Evolutionary conservation across 2,329 filamentous ascomycete genomes (phyloP), one percentile per base, ranked within the genome.

Genomic region (Fusarium tuaranense): DNA sequence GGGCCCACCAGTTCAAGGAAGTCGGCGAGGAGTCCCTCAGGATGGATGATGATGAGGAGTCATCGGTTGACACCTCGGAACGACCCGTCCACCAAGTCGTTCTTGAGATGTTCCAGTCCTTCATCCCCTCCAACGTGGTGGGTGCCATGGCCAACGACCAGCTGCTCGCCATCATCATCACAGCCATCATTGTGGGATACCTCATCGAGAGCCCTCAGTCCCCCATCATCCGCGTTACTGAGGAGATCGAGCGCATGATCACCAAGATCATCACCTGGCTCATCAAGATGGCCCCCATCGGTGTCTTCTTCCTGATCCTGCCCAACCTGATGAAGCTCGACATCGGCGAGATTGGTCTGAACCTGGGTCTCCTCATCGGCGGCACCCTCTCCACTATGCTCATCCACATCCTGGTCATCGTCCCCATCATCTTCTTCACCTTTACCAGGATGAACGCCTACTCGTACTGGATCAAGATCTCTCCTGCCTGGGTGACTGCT

Each of bases 241-340:
- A 82, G 32, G 87, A 89, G 75, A 80, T 89, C 39, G 87, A 89
- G 70, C 78, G 78, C 18, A 84, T 89, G 65, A 83, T 88, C 68
- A 84, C 83, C 65, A 81, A 80, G 36, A 78, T 87, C 72, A 87
- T 88, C 70, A 85, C 81, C 1, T 85, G 84, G 57, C 80, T 89
- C 36, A 88, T 89, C 79, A 81, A 86, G 67, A 68, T 85, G 7
- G 87, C 87, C 0, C 87, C 87, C 1, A 81, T 88, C 34, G 87
- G 87, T 73, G 86, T 89, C 63, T 89, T 89, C 79, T 88, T 87
- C 79, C 80, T 88, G 41, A 88, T 89, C 71, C 77, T 89, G 68
- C 82, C 86, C 46, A 89, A 89, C 74, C 77, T 89, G 48, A 84
- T 88, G 80, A 84, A 81, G 46, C 84, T 89, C 27, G 80, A 88